Percentiles rank a stretch among this genome's conserved stretches.
Conservation (phyloP, 2,329 filamentous ascomycete genomes). For the Scleromitrula shiraiana region DNA sequence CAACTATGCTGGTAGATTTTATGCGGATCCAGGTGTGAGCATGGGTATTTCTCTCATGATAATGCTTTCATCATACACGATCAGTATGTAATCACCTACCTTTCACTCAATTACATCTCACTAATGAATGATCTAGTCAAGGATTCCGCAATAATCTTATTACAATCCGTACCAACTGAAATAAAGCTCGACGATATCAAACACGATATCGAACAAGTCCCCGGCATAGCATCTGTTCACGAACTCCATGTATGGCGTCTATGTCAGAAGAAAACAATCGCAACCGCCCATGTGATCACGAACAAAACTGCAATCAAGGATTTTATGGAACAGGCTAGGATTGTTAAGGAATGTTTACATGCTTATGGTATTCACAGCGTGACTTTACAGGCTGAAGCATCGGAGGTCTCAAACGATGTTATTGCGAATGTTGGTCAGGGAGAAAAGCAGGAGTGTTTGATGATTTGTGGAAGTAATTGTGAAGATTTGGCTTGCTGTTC, state of each 20-base stretch:
- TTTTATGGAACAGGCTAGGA: slow-evolving; percentile 54
- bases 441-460: slow-evolving; percentile 15
- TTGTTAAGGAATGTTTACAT: slow-evolving; percentile 61
- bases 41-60: slow-evolving; percentile 69
- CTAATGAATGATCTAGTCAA: slow-evolving; percentile 33
- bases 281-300: slow-evolving; percentile 61
- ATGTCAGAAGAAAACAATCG: slow-evolving; percentile 61
- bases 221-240: slow-evolving; percentile 58
- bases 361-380: slow-evolving; percentile 65
- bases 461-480: slow-evolving; percentile 18
- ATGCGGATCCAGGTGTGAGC: slow-evolving; percentile 63
- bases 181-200: slow-evolving; percentile 55
- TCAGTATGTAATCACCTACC: slow-evolving; percentile 29
- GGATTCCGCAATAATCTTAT: slow-evolving; percentile 54
- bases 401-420: slow-evolving; percentile 13
- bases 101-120: neutral
- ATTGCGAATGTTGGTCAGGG: slow-evolving; percentile 4
- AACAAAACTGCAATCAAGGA: slow-evolving; percentile 45
- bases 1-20: slow-evolving; percentile 50
- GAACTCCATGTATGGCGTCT: slow-evolving; percentile 69
- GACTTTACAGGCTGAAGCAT: slow-evolving; percentile 64
- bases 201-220: slow-evolving; percentile 63
- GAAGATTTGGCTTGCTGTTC: slow-evolving; percentile 29
- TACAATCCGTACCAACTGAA: slow-evolving; percentile 56
- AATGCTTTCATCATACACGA: slow-evolving; percentile 51